Base-by-base conservation (phyloP, 495 filamentous ascomycete genomes). In the Achaetomiella virescens region DNA sequence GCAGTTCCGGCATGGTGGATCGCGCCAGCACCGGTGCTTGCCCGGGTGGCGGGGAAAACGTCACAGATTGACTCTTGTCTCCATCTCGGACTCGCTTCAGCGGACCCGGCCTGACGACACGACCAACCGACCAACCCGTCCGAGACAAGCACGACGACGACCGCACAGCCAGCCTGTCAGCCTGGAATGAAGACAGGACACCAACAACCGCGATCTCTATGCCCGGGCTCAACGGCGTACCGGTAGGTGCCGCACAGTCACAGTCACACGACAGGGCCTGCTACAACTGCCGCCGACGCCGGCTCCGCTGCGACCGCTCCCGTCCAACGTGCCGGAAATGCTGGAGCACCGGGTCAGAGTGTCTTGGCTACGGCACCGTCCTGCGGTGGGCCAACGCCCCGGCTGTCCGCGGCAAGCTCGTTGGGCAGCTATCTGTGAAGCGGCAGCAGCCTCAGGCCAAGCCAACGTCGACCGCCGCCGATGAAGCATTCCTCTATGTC, bases 261-360 rank as follows among this genome's bases (percentile, higher is more conserved):
- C 18, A 40, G 27, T 11, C 40, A 20, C 22, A 57, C n/a, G n/a
- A n/a, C 20, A 56, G 52, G 36, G 40, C 48, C 17, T 69, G 66
- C 59, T 52, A 67, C 60, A 69, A 69, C 58, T 68, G 81, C 57
- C 79, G 79, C 5, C 72, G 69, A 1, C 75, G 76, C 53, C 75
- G 77, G 20, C 70, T 78, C 10, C 75, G 78, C 45, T 83, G 81
- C 59, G 81, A 83, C 54, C 71, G 71, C 31, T 78, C 77, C 1
- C 61, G 70, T 0, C 72, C 80, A 0, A 59, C 66, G 48, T 83
- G 81, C 52, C 66, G 72, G 48, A 78, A 79, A 48, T 78, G 74
- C 60, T 68, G 70, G 25, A 70, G 66, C 44, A 58, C 74, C 22
- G 73, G 77, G 35, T 73, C 78, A 68, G 69, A 69, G 25, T 78